phyloP scores from a whole-genome alignment of 805 yeast genomes.

The Torulaspora gathmanii region DNA sequence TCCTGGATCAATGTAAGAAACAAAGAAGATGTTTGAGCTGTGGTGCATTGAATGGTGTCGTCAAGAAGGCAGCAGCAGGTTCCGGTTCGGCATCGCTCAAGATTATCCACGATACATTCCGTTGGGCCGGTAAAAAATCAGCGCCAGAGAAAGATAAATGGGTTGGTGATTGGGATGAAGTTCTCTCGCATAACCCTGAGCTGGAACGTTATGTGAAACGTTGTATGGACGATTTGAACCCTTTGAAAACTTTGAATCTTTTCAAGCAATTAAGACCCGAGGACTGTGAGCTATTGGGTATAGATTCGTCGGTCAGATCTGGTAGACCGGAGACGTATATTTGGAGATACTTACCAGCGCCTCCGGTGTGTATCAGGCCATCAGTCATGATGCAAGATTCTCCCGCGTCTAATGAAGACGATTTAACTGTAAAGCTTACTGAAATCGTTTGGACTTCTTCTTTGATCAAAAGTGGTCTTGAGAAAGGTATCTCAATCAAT shows the following conservation, averaged over 20 bases:
- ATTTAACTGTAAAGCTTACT: constrained; percentile 88
- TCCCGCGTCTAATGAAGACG: constrained; percentile 93
- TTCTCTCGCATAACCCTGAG: constrained; percentile 75
- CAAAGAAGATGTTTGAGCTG: constrained; percentile 88
- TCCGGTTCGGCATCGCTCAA: constrained; percentile 91
- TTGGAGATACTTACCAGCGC: constrained; percentile 97
- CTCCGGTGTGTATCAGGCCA: constrained; percentile 98
- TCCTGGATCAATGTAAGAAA: constrained; percentile 90
- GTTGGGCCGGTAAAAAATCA: constrained; percentile 90
- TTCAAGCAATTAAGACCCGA: constrained; percentile 81
- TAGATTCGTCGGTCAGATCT: constrained; percentile 69
- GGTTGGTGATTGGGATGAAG: constrained; percentile 80
- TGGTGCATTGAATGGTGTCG: constrained; percentile 91
- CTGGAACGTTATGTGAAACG: constrained; percentile 79
- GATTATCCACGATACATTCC: constrained; percentile 89
- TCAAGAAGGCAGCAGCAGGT: constrained; percentile 90
- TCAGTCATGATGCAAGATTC: constrained; percentile 89
- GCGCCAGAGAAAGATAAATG: constrained; percentile 80
- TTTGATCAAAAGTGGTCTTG: constrained; percentile 87
- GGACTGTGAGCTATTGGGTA: constrained; percentile 90
- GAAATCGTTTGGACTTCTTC: constrained; percentile 98
- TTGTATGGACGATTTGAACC: constrained; percentile 90
- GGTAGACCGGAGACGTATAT: constrained; percentile 95
- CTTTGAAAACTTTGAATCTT: constrained; percentile 78
- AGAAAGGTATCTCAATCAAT: constrained; percentile 88